These are phyloP conservation scores for Sclerotinia nivalis DNA, from an alignment of 2,329 filamentous ascomycete species.

Conservation along the genomic window DNA sequence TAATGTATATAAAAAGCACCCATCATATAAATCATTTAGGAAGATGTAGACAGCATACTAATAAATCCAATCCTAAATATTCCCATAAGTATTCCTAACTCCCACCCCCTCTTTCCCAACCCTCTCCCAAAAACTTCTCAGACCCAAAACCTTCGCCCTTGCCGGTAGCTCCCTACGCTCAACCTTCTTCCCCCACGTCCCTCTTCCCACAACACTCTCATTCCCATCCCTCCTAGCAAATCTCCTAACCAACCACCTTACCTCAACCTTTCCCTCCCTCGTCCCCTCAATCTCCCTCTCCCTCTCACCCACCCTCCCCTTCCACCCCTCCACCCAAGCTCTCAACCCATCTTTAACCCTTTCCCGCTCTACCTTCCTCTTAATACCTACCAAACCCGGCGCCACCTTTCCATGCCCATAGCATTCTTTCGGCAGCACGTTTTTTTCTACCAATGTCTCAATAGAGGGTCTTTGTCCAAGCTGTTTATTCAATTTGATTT, in stretches of 20 bases:
- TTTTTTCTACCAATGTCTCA: constrained; percentile 60
- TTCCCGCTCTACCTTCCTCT: constrained; percentile 65
- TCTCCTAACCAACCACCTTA: constrained; percentile 45
- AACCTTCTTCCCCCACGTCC: constrained; percentile 49
- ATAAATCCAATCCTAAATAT: background rate
- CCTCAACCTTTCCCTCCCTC: constrained; percentile 35
- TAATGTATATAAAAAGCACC: background rate
- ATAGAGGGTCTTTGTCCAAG: constrained; percentile 61
- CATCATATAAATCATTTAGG: background rate
- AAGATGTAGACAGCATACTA: background rate
- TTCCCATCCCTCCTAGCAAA: constrained; percentile 47
- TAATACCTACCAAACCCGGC: constrained; percentile 62
- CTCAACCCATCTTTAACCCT: constrained; percentile 66
- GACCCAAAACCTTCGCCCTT: constrained; percentile 54
- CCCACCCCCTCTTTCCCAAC: constrained; percentile 45
- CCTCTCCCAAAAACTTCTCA: constrained; percentile 67
- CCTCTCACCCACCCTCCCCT: constrained; percentile 36
- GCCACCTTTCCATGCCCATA: constrained; percentile 50
- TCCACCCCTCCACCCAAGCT: constrained; percentile 58
- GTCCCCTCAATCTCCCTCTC: constrained; percentile 49
- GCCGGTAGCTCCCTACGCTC: constrained; percentile 47
- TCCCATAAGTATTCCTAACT: background rate
- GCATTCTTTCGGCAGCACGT: constrained; percentile 66
- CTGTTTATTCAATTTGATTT: constrained; percentile 62
- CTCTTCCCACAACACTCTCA: constrained; percentile 43